Evolutionary conservation across 441 rosid species (phyloP).

Genomic region (Bruguiera hainesii): DNA sequence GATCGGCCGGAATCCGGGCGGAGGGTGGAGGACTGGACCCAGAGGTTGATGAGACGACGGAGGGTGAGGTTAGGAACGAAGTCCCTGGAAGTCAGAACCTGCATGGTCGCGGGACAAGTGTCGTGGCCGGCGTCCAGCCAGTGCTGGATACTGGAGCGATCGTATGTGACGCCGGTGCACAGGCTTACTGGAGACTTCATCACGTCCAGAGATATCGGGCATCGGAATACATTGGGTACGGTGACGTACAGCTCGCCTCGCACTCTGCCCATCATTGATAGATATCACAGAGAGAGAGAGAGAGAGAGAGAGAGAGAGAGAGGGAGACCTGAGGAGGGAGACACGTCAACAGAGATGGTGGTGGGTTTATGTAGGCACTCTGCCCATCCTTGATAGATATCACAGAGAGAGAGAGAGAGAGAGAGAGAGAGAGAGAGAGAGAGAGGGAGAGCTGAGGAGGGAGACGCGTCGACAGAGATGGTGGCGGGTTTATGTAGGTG

Average conservation of each 20-base stretch:
- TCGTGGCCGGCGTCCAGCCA: slow-evolving; percentile 82
- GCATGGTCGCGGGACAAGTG: slow-evolving; percentile 95
- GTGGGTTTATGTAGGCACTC: slow-evolving; percentile 14
- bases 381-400: no score
- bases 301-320: background rate
- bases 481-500: slow-evolving; percentile 14
- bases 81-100: slow-evolving; percentile 54
- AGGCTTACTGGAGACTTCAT: slow-evolving; percentile 88
- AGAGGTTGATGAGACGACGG: slow-evolving; percentile 66
- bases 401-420: background rate
- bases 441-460: no score
- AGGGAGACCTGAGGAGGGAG: no score
- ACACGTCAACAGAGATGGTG: background rate
- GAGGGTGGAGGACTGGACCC: slow-evolving; percentile 44
- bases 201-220: slow-evolving; percentile 85
- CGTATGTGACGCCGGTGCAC: slow-evolving; percentile 87
- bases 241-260: slow-evolving; percentile 52
- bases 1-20: background rate
- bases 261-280: background rate
- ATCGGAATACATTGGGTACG: slow-evolving; percentile 66
- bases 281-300: no score
- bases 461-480: background rate
- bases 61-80: slow-evolving; percentile 76
- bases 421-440: background rate
- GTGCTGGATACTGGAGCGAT: slow-evolving; percentile 71